Conservation (phyloP, 2,329 filamentous ascomycete species). For the Aspergillus amoenus region DNA sequence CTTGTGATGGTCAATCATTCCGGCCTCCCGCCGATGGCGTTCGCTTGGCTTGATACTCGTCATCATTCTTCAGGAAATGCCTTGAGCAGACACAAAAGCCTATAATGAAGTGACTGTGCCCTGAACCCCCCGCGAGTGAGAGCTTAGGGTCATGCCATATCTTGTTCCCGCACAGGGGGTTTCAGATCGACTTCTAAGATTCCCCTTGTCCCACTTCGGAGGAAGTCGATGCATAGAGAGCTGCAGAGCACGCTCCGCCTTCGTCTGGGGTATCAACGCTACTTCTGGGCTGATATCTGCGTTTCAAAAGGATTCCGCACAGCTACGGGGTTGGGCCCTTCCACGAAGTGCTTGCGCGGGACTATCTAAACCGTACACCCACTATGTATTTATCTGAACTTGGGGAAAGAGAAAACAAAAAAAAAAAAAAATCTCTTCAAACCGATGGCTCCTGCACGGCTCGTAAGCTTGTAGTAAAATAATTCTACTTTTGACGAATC, state of each 20-base stretch:
- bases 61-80: neutral
- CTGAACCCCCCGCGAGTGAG: neutral
- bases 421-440: too few species aligned
- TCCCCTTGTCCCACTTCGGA: constrained; percentile 2
- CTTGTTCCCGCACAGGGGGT: neutral
- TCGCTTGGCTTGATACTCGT: constrained; percentile 3
- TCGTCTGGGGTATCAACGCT: neutral
- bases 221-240: neutral
- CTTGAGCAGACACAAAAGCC: neutral
- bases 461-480: constrained; percentile 4
- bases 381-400: neutral
- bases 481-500: constrained; percentile 2
- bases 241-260: neutral
- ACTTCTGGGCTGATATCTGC: neutral
- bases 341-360: neutral
- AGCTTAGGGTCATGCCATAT: neutral
- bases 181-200: neutral
- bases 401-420: neutral
- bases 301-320: neutral
- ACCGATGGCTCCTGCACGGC: neutral
- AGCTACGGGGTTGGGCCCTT: neutral
- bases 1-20: constrained; percentile 3
- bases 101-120: neutral
- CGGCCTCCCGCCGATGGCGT: constrained; percentile 5
- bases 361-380: neutral